phyloP scores from a whole-genome alignment of 2,329 filamentous ascomycete genomes.

The Talaromyces sp. region DNA sequence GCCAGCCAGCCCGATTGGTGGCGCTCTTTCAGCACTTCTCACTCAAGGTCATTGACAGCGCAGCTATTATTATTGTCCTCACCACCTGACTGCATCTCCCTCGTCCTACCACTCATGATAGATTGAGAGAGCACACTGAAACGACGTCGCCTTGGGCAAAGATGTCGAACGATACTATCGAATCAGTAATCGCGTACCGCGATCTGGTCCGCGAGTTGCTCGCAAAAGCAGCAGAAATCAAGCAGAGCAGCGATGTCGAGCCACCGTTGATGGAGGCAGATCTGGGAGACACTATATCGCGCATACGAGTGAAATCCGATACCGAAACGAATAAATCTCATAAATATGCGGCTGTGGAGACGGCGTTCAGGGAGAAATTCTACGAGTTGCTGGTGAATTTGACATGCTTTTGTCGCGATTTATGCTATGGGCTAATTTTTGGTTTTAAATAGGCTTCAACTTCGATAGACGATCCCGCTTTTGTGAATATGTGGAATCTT shows the following conservation, averaged over 20 bases:
- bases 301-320: slow-evolving; percentile 30
- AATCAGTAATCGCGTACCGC: slow-evolving; percentile 40
- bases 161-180: slow-evolving; percentile 26
- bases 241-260: slow-evolving; percentile 59
- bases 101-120: not conserved
- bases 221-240: slow-evolving; percentile 52
- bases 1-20: slow-evolving; percentile 16
- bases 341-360: slow-evolving; percentile 68
- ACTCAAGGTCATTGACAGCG: not conserved
- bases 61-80: not conserved
- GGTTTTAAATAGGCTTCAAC: slow-evolving; percentile 56
- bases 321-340: slow-evolving; percentile 42
- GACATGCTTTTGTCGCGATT: slow-evolving; percentile 5
- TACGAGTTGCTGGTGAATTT: slow-evolving; percentile 70
- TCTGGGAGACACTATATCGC: slow-evolving; percentile 34
- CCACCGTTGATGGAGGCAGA: slow-evolving; percentile 68
- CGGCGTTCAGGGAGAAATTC: slow-evolving; percentile 74
- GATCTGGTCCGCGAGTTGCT: slow-evolving; percentile 54
- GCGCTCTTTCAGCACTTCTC: slow-evolving; percentile 9
- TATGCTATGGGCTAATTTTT: slow-evolving; percentile 16
- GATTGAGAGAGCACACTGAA: not conserved
- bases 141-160: not conserved
- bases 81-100: not conserved
- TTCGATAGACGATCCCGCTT: slow-evolving; percentile 68
- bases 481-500: slow-evolving; percentile 85